phyloP scores from a whole-genome alignment of 2,329 filamentous ascomycete species.

The Ophiostoma populinum region DNA sequence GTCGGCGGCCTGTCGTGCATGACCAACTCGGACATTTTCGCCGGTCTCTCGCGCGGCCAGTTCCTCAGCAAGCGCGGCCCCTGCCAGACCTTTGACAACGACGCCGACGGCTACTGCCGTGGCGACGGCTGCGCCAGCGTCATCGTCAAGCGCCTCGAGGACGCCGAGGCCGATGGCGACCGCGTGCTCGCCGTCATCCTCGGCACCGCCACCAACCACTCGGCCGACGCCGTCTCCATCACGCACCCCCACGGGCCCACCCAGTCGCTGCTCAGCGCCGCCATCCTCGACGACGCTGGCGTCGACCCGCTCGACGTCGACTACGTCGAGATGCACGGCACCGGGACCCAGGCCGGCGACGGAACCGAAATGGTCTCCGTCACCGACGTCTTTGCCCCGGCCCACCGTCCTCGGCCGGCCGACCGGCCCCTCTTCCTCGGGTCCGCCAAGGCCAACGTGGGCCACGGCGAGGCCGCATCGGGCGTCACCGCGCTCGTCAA shows the following conservation, averaged over 20 bases:
- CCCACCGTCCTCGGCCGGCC: conserved; percentile 25
- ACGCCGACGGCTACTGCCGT: conserved; percentile 68
- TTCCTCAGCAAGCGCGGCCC: conserved; percentile 62
- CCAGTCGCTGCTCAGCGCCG: conserved; percentile 53
- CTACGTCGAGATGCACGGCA: conserved; percentile 83
- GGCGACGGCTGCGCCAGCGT: conserved; percentile 56
- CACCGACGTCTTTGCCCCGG: conserved; percentile 34
- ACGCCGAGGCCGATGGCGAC: conserved; percentile 63
- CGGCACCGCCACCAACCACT: conserved; percentile 64
- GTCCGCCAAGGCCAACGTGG: conserved; percentile 46
- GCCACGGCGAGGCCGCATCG: conserved; percentile 44
- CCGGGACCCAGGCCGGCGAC: conserved; percentile 73
- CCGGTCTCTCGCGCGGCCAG: conserved; percentile 57
- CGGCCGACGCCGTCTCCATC: conserved; percentile 64
- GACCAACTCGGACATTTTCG: conserved; percentile 67
- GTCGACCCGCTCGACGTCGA: conserved; percentile 61
- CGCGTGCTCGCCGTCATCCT: conserved; percentile 59
- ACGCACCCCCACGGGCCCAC: conserved; percentile 67
- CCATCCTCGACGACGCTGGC: conserved; percentile 54
- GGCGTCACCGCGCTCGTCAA: conserved; percentile 47
- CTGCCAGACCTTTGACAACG: conserved; percentile 68
- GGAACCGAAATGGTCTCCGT: conserved; percentile 69
- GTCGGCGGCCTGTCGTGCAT: conserved; percentile 64
- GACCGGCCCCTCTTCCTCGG: conserved; percentile 43
- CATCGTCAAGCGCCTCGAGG: conserved; percentile 62